These are phyloP conservation scores for Camelina hispida DNA, from an alignment of 345 rosid species.

Conservation along the genomic window DNA sequence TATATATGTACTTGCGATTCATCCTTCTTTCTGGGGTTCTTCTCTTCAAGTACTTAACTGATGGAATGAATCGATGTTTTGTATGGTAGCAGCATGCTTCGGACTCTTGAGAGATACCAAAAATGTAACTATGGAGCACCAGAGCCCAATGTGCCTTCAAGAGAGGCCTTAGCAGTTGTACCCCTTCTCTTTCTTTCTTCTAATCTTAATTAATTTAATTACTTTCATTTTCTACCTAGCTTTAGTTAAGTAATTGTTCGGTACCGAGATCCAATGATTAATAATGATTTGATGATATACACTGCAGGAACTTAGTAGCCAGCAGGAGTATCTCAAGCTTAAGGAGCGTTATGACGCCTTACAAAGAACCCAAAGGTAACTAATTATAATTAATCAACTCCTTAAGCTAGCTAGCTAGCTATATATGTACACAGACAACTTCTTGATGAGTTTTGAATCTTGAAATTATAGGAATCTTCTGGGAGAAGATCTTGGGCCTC, in stretches of 20 bases:
- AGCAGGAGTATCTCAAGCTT: slow-evolving; percentile 92
- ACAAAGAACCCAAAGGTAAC: slow-evolving; percentile 78
- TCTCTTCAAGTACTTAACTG: too few species aligned
- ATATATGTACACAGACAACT: too few species aligned
- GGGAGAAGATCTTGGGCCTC: slow-evolving; percentile 93
- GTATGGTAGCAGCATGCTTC: slow-evolving; percentile 64
- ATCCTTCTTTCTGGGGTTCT: too few species aligned
- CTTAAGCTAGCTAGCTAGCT: neutral
- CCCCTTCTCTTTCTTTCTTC: neutral
- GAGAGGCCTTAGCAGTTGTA: slow-evolving; percentile 82
- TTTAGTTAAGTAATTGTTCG: neutral
- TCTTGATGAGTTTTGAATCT: neutral
- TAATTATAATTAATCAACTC: neutral
- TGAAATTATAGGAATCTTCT: slow-evolving; percentile 63
- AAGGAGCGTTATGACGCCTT: slow-evolving; percentile 87
- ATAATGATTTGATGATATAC: neutral
- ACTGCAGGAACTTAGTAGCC: slow-evolving; percentile 79
- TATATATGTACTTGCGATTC: slow-evolving; percentile 32
- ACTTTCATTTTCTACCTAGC: neutral
- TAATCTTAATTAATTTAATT: neutral
- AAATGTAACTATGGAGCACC: slow-evolving; percentile 97
- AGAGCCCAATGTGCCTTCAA: slow-evolving; percentile 76
- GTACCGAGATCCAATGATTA: neutral
- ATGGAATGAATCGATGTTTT: neutral
- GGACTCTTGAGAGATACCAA: slow-evolving; percentile 97